Conservation (phyloP, 345 rosid species). For the Populus davidiana region DNA sequence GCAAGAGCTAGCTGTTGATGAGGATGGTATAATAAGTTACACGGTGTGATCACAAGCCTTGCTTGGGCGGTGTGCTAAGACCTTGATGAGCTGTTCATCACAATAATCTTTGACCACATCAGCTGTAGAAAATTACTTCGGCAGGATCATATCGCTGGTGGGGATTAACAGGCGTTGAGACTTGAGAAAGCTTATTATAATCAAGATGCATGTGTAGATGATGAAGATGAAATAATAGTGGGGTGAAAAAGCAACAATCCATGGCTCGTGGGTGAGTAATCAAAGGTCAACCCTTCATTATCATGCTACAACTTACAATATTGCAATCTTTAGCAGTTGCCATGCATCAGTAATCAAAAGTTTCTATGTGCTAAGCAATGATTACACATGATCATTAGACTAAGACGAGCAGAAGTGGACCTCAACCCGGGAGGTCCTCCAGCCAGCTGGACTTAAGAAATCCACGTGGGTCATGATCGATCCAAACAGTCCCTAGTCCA, state of each 20-base stretch:
- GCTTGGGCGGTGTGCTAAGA: too few relatives aligned
- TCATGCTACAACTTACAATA: not conserved
- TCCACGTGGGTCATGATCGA: slow-evolving; percentile 19
- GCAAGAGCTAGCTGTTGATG: too few relatives aligned
- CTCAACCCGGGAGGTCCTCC: slow-evolving; percentile 18
- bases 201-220: not conserved
- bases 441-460: slow-evolving; percentile 35
- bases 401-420: slow-evolving; percentile 18
- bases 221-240: not conserved
- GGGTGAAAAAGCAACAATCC: not conserved
- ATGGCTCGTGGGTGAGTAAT: not conserved
- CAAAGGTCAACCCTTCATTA: slow-evolving; percentile 17
- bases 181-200: not conserved
- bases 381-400: slow-evolving; percentile 31
- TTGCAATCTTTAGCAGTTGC: not conserved
- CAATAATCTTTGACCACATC: too few relatives aligned
- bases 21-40: too few relatives aligned
- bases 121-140: too few relatives aligned
- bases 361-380: slow-evolving; percentile 11
- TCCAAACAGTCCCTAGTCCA: not conserved
- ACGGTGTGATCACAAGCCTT: too few relatives aligned
- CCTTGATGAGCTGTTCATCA: too few relatives aligned
- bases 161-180: too few relatives aligned
- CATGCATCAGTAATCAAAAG: slow-evolving; percentile 12
- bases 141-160: too few relatives aligned